A percentile compares a stretch with the other conserved stretches of the same genome.
phyloP scores from a whole-genome alignment of 495 filamentous ascomycete species.

The Penicillium canescens region DNA sequence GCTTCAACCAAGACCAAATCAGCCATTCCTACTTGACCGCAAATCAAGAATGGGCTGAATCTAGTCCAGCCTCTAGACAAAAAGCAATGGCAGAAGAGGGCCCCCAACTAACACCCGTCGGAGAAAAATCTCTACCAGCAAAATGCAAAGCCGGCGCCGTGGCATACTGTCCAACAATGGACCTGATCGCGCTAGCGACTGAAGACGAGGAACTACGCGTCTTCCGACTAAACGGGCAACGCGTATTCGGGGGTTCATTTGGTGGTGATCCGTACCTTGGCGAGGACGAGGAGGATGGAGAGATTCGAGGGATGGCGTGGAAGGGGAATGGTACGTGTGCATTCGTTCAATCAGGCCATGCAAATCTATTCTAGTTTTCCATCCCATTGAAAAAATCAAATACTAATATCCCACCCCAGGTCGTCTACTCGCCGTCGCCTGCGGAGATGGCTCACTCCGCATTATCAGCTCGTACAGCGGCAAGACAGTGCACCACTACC shows the following conservation, averaged over 20 bases:
- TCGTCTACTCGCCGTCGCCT: slow-evolving; percentile 74
- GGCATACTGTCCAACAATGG: slow-evolving; percentile 79
- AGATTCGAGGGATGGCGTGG: slow-evolving; percentile 63
- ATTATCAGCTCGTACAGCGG: slow-evolving; percentile 73
- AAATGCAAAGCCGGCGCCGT: slow-evolving; percentile 58
- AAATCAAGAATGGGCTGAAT: slow-evolving; percentile 25
- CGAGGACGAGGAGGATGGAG: slow-evolving; percentile 52
- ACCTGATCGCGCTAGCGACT: slow-evolving; percentile 73
- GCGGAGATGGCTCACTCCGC: slow-evolving; percentile 69
- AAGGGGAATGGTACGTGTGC: slow-evolving; percentile 69
- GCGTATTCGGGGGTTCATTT: slow-evolving; percentile 60
- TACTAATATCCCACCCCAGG: slow-evolving; percentile 37
- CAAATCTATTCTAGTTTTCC: no score
- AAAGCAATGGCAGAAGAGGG: slow-evolving; percentile 29
- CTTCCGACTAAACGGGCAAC: slow-evolving; percentile 68
- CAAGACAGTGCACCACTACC: slow-evolving; percentile 73
- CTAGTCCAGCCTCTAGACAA: background rate
- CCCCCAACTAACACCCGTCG: slow-evolving; percentile 45
- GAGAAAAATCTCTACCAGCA: slow-evolving; percentile 56
- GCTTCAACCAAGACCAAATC: slow-evolving; percentile 15
- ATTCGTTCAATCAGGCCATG: background rate
- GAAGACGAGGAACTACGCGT: slow-evolving; percentile 61
- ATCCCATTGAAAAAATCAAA: background rate
- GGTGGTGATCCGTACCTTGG: slow-evolving; percentile 48
- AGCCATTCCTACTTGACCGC: slow-evolving; percentile 3